phyloP scores from a whole-genome alignment of 202 grass and related monocot genomes.

The Setaria viridis region DNA sequence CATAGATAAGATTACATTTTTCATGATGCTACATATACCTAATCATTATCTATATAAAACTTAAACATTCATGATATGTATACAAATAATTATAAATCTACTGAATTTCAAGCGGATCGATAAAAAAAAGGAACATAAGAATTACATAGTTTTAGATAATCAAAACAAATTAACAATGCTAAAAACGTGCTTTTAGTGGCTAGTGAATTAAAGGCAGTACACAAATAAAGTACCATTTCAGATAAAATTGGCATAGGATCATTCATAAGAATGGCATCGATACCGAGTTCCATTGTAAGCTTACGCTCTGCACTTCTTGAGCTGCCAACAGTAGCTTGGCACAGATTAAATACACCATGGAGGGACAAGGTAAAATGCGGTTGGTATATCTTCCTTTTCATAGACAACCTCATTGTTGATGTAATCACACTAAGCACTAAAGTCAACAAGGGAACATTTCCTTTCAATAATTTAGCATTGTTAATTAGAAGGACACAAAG shows the following conservation, averaged over 20 bases:
- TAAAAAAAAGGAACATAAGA: neutral
- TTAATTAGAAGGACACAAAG: slow-evolving; percentile 63
- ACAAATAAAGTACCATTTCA: slow-evolving; percentile 60
- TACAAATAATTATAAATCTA: slow-evolving; percentile 5
- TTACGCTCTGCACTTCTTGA: slow-evolving; percentile 58
- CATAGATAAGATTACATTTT: neutral
- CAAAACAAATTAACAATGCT: neutral
- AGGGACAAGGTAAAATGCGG: slow-evolving; percentile 88
- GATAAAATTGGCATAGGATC: slow-evolving; percentile 66
- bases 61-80: neutral
- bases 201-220: slow-evolving; percentile 28
- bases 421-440: slow-evolving; percentile 73
- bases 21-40: too few relatives aligned
- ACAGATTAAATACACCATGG: neutral
- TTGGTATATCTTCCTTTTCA: slow-evolving; percentile 93
- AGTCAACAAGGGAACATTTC: slow-evolving; percentile 62
- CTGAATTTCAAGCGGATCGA: neutral
- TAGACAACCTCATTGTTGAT: slow-evolving; percentile 82
- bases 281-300: slow-evolving; percentile 56
- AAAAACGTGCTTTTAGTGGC: too few relatives aligned
- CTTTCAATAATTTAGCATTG: slow-evolving; percentile 58
- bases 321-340: slow-evolving; percentile 60
- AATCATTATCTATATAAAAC: neutral
- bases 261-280: slow-evolving; percentile 80
- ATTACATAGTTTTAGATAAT: slow-evolving; percentile 14